phyloP scores from a whole-genome alignment of 495 filamentous ascomycete genomes.

The Hypoxylon lenormandii region DNA sequence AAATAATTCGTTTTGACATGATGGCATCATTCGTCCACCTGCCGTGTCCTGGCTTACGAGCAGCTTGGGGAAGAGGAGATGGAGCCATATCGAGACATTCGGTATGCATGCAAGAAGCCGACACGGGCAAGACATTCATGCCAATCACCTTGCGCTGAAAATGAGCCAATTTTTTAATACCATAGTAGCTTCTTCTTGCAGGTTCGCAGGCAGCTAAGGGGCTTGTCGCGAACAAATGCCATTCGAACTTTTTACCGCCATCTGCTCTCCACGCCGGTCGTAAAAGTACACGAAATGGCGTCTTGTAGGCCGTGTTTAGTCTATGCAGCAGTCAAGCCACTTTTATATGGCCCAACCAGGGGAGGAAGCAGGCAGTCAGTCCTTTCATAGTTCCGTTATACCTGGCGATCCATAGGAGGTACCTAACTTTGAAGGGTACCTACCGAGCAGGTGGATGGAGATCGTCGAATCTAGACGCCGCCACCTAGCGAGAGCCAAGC shows the following conservation, averaged over 20 bases:
- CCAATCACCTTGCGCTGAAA: neutral
- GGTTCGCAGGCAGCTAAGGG: neutral
- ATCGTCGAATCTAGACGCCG: neutral
- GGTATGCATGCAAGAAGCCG: conserved; percentile 29
- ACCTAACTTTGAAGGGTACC: no score
- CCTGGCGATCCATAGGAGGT: no score
- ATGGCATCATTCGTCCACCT: no score
- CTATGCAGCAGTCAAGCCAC: neutral
- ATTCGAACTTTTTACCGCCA: no score
- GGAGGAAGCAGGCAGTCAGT: no score
- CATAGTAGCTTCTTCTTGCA: neutral
- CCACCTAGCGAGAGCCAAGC: neutral
- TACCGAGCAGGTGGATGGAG: no score
- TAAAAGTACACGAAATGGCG: neutral
- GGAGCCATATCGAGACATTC: conserved; percentile 4
- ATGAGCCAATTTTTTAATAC: neutral
- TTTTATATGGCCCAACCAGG: neutral
- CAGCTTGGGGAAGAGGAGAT: neutral
- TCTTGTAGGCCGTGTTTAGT: neutral
- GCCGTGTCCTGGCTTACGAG: no score
- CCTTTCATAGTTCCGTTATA: no score
- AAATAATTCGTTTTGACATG: no score
- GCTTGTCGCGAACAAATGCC: no score
- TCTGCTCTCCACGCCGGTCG: neutral
- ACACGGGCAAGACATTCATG: conserved; percentile 4